Evolutionary conservation across 192 early-diverging fungal species (phyloP), one percentile per base, ranked within the genome.

Genomic region (Backusella parvicylindrica): DNA sequence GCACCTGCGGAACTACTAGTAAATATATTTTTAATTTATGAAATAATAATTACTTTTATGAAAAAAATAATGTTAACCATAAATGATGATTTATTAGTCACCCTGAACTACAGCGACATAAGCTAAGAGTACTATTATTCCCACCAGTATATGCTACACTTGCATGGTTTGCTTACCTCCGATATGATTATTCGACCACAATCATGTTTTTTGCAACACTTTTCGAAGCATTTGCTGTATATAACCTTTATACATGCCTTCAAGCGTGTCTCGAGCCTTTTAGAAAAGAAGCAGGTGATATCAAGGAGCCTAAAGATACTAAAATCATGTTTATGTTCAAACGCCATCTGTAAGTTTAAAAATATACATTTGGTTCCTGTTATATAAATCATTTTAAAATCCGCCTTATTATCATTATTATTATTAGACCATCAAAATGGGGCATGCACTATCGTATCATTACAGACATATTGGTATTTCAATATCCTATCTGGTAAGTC

Each of bases 151-250:
- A 77, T 69, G 35, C 81, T 1, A 75, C 81, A 26, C 71, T 77
- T 21, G 71, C 81, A 5, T 82, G 77, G 77, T 28, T 75, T n/a
- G 28, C 77, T 12, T 82, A 78, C 33, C 49, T 77, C 12, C 23
- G 72, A 33, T 75, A 64, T 26, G 72, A 74, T 30, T 82, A 82
- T 41, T 21, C 38, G 1, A 77, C 76, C 2, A 78, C 76, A 28
- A 82, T 82, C 64, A 63, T 74, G 32, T 82, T 82, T 63, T 82
- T 82, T 35, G 81, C 77, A 1, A 71, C 70, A 13, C 26, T 82
- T 15, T 82, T 82, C 38, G 81, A 77, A 67, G 65, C 81, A 18
- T 75, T 82, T 72, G 81, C 81, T 5, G 81, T 82, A 38, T 82
- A 69, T 47, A 82, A 82, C 56, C 65, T 82, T 13, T 82, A 75